Evolutionary conservation across 192 early-diverging fungal species (phyloP).

Genomic region (Coemansia sp.): DNA sequence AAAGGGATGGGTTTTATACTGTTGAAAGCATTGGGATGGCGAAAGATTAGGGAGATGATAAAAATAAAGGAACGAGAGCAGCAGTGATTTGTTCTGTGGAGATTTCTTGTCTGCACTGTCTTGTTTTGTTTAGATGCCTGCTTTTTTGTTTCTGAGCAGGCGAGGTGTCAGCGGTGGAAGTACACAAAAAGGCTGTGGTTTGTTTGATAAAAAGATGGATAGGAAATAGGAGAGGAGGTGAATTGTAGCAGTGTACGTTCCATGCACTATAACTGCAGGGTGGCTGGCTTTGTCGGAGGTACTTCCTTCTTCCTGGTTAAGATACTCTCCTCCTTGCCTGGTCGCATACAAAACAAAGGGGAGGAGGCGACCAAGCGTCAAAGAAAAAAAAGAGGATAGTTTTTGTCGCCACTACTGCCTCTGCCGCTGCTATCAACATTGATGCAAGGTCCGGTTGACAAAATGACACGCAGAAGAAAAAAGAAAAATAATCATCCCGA

Average conservation of each 20-base stretch:
- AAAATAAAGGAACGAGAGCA: neutral
- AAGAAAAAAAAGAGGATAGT: neutral
- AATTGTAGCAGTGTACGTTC: neutral
- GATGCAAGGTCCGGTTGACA: constrained; percentile 6
- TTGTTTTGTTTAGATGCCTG: neutral
- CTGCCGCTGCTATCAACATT: neutral
- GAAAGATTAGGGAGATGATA: neutral
- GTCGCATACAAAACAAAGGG: neutral
- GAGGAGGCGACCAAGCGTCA: neutral
- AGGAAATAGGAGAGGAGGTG: too few relatives aligned
- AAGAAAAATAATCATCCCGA: neutral
- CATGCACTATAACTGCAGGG: neutral
- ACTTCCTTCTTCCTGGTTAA: neutral
- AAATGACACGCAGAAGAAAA: neutral
- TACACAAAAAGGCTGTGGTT: neutral
- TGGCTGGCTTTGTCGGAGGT: constrained; percentile 7
- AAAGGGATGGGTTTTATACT: neutral
- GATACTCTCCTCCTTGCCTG: neutral
- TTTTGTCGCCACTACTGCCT: neutral
- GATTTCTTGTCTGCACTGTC: neutral
- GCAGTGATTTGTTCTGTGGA: neutral
- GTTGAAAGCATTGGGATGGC: neutral
- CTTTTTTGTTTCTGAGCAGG: neutral
- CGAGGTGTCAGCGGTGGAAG: neutral
- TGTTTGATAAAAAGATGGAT: constrained; percentile 5